A percentile compares a stretch with the other conserved stretches of the same genome.
Evolutionary conservation across 169 alveolate species (phyloP).

Genomic region (Plasmodium gallinaceum): DNA sequence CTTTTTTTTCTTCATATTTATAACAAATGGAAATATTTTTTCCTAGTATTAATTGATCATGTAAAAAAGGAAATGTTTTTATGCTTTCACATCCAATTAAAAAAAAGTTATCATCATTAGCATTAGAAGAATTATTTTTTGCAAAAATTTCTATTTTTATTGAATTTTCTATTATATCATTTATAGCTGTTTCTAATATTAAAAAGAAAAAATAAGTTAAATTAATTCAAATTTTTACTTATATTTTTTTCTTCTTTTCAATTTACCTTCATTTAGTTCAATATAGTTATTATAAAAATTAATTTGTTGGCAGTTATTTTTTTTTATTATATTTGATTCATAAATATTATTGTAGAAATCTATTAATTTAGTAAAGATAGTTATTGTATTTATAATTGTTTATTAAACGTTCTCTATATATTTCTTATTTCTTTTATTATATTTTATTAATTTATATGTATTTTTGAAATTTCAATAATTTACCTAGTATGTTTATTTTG

Average conservation of each 20-base stretch:
- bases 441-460: conserved; percentile 10
- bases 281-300: conserved; percentile 51
- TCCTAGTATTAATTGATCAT: conserved; percentile 58
- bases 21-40: conserved; percentile 30
- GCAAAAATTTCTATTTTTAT: conserved; percentile 32
- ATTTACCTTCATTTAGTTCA: conserved; percentile 41
- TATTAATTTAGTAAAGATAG: conserved; percentile 3
- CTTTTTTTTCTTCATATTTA: conserved; percentile 22
- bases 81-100: conserved; percentile 35
- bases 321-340: conserved; percentile 44
- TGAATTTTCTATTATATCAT: conserved; percentile 33
- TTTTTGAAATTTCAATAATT: neutral
- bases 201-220: neutral
- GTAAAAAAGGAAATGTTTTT: conserved; percentile 59
- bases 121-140: conserved; percentile 12
- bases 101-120: conserved; percentile 25
- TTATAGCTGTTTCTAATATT: conserved; percentile 38
- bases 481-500: conserved; percentile 61
- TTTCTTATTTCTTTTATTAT: neutral
- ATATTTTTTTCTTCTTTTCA: neutral
- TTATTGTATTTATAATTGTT: neutral
- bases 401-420: neutral
- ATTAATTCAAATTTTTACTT: neutral
- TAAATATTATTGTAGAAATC: conserved; percentile 39
- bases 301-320: conserved; percentile 23